Percentiles rank a stretch among this genome's conserved stretches.
phyloP scores from a whole-genome alignment of 2,329 filamentous ascomycete genomes.

The Trichoderma breve region DNA sequence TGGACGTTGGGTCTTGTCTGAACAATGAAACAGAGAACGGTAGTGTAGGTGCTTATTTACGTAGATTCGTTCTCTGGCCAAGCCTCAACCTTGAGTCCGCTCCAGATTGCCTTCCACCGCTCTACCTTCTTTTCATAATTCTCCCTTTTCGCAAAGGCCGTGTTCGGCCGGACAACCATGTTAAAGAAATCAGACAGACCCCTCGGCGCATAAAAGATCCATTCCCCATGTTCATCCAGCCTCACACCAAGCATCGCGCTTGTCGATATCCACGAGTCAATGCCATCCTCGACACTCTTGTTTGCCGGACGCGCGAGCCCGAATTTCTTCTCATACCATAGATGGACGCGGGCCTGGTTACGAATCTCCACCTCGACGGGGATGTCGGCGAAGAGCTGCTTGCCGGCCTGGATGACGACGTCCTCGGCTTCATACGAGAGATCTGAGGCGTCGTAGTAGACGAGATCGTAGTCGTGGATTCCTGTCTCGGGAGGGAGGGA shows the following conservation, averaged over 20 bases:
- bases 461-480: neutral
- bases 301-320: neutral
- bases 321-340: neutral
- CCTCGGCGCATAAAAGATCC: neutral
- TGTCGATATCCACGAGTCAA: neutral
- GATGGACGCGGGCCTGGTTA: neutral
- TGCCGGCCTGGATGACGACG: neutral
- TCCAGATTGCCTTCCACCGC: neutral
- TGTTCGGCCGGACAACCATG: neutral
- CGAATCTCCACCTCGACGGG: neutral
- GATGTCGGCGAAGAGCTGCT: neutral
- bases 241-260: neutral
- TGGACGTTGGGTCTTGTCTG: no score
- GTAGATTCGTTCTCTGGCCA: neutral
- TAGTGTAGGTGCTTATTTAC: neutral
- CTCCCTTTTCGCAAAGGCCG: neutral
- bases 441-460: neutral
- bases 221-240: neutral
- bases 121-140: neutral
- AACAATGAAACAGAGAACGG: no score
- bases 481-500: neutral
- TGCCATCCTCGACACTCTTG: neutral
- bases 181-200: neutral
- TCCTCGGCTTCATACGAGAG: neutral
- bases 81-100: neutral